Conservation (phyloP, 2,329 filamentous ascomycete species). For the Botrytis cinerea region DNA sequence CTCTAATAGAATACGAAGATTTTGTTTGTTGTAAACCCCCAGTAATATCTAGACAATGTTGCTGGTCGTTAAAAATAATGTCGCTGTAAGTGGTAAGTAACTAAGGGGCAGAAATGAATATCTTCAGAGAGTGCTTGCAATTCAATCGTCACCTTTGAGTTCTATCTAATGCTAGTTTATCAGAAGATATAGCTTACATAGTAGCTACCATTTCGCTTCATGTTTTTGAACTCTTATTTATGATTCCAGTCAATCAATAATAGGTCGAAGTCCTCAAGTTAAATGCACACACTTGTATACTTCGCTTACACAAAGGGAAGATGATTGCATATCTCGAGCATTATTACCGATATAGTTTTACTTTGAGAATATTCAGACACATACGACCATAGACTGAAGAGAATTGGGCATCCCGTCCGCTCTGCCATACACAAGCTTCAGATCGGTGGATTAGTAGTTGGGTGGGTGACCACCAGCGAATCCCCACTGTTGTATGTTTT, state of each 20-base stretch:
- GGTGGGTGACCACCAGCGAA: background rate
- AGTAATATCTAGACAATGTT: background rate
- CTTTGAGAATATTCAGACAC: accelerated
- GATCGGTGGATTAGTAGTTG: background rate
- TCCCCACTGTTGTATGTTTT: background rate
- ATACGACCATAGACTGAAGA: background rate
- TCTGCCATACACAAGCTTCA: background rate
- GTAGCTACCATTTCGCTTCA: too few relatives aligned
- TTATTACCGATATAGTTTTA: accelerated
- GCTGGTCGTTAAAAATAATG: background rate
- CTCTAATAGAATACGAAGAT: background rate
- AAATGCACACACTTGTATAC: too few relatives aligned
- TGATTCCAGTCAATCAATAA: too few relatives aligned
- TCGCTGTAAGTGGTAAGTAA: background rate
- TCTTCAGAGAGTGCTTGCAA: background rate
- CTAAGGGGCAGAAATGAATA: background rate
- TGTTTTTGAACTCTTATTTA: too few relatives aligned
- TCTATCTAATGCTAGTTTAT: too few relatives aligned
- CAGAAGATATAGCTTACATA: too few relatives aligned
- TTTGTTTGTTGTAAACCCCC: background rate
- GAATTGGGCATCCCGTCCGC: background rate
- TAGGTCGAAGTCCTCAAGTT: too few relatives aligned
- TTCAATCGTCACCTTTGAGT: too few relatives aligned
- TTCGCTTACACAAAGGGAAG: background rate
- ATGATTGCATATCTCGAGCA: accelerated